phyloP scores from a whole-genome alignment of 1,139 yeast genomes.

The Arxiozyma slooffiae region DNA sequence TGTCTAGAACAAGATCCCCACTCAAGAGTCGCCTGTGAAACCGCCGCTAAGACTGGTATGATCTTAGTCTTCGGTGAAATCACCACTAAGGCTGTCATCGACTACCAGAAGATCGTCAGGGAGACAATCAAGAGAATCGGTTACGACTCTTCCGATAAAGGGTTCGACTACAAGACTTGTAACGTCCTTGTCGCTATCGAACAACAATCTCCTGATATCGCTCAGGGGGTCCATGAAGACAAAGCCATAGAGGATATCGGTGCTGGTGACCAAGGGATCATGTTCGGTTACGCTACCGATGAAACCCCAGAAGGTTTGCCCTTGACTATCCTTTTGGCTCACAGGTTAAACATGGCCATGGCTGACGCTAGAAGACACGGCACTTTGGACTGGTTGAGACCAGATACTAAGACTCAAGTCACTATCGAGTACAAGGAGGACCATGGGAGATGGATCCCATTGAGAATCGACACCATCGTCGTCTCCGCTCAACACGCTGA shows the following conservation, averaged over 20 bases:
- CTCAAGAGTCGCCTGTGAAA: conserved; percentile 98
- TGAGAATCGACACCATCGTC: conserved; percentile 95
- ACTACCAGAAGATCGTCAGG: conserved; percentile 94
- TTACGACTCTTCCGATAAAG: conserved; percentile 90
- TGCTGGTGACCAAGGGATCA: conserved; percentile 99
- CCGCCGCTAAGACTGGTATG: conserved; percentile 98
- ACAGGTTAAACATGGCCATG: conserved; percentile 91
- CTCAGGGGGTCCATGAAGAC: conserved; percentile 97
- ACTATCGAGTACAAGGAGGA: conserved; percentile 92
- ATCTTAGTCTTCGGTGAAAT: conserved; percentile 99
- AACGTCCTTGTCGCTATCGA: conserved; percentile 97
- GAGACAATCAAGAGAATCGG: conserved; percentile 98
- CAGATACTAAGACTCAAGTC: conserved; percentile 99
- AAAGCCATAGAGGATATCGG: conserved; percentile 95
- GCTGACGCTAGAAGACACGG: conserved; percentile 98
- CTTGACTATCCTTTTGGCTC: conserved; percentile 86
- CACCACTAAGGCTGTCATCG: conserved; percentile 90
- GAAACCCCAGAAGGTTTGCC: conserved; percentile 98
- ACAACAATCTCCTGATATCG: conserved; percentile 98
- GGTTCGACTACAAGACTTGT: conserved; percentile 98
- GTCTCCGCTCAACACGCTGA: conserved; percentile 98
- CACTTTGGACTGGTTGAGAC: conserved; percentile 91
- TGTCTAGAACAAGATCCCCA: conserved; percentile 92
- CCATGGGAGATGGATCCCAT: conserved; percentile 89
- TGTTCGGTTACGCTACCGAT: conserved; percentile 99